These are phyloP conservation scores for Cynanchum wilfordii DNA, from an alignment of 257 asterid genomes.

Conservation along the genomic window DNA sequence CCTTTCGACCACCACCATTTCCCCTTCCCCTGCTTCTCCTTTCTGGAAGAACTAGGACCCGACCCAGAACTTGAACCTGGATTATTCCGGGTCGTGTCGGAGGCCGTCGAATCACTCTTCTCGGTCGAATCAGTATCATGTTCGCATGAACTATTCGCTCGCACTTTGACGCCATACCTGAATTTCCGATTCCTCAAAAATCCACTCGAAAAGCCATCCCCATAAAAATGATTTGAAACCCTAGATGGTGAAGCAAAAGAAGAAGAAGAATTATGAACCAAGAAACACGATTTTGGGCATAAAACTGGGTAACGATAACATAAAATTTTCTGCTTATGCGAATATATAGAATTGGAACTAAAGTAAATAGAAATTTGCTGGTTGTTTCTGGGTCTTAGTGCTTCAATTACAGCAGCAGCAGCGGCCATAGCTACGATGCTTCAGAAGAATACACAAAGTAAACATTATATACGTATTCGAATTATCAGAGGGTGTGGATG, in stretches of 20 bases:
- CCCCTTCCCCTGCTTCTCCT: constrained; percentile 74
- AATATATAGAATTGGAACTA: constrained; percentile 28
- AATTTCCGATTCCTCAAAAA: constrained; percentile 15
- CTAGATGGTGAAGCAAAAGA: constrained; percentile 41
- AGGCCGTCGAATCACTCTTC: constrained; percentile 42
- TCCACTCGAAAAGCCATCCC: constrained; percentile 21
- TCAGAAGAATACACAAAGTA: constrained; percentile 4
- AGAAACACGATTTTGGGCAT: constrained; percentile 28
- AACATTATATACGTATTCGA: constrained; percentile 15
- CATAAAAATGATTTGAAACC: constrained; percentile 25
- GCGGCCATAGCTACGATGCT: constrained; percentile 39
- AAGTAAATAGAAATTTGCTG: constrained; percentile 45
- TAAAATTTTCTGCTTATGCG: constrained; percentile 24
- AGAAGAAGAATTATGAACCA: constrained; percentile 21
- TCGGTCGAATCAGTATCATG: constrained; percentile 76
- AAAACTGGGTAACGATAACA: constrained; percentile 43
- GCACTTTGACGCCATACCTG: constrained; percentile 26
- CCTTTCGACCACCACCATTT: constrained; percentile 55
- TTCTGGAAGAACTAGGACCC: constrained; percentile 48
- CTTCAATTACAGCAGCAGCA: constrained; percentile 31
- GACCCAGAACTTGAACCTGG: constrained; percentile 24
- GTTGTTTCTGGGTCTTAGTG: constrained; percentile 39
- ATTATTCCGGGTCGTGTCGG: constrained; percentile 43
- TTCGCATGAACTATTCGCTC: constrained; percentile 62
- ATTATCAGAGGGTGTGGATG: constrained; percentile 22